phyloP scores from a whole-genome alignment of 2,329 filamentous ascomycete species.

The Fonsecaea nubica region DNA sequence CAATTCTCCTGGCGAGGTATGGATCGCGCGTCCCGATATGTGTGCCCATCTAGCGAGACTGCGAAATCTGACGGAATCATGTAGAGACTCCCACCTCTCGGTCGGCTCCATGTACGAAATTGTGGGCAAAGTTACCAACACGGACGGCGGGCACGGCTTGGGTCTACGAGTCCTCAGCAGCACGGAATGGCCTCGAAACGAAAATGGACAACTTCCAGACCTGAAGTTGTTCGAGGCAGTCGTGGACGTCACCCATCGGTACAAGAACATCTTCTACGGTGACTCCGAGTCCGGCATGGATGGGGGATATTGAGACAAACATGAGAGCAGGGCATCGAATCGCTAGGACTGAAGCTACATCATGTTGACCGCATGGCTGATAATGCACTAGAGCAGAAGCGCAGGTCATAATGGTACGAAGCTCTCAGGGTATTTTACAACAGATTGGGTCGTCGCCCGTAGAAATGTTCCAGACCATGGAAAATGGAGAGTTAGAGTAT shows the following conservation, averaged over 20 bases:
- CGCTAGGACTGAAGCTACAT: not conserved
- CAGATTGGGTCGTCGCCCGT: not conserved
- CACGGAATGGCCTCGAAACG: constrained; percentile 48
- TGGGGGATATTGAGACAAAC: constrained; percentile 30
- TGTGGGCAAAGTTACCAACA: constrained; percentile 53
- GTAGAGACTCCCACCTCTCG: constrained; percentile 50
- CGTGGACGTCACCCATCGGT: constrained; percentile 82
- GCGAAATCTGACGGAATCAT: constrained; percentile 8
- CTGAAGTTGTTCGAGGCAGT: constrained; percentile 76
- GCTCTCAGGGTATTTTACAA: not conserved
- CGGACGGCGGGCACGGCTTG: constrained; percentile 51
- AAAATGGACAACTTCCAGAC: constrained; percentile 60
- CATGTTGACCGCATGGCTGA: not conserved
- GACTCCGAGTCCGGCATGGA: constrained; percentile 39
- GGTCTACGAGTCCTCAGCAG: constrained; percentile 51
- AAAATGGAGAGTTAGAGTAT: not conserved
- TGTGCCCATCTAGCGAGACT: not conserved
- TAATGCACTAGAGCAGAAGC: not conserved
- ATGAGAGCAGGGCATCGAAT: not conserved
- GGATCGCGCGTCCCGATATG: not conserved
- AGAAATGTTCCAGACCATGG: not conserved
- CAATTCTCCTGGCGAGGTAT: constrained; percentile 70
- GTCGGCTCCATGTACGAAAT: constrained; percentile 55
- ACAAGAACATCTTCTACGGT: constrained; percentile 80
- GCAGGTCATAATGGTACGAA: not conserved